phyloP scores from a whole-genome alignment of 2,329 filamentous ascomycete species.

The Fusarium penzigii region DNA sequence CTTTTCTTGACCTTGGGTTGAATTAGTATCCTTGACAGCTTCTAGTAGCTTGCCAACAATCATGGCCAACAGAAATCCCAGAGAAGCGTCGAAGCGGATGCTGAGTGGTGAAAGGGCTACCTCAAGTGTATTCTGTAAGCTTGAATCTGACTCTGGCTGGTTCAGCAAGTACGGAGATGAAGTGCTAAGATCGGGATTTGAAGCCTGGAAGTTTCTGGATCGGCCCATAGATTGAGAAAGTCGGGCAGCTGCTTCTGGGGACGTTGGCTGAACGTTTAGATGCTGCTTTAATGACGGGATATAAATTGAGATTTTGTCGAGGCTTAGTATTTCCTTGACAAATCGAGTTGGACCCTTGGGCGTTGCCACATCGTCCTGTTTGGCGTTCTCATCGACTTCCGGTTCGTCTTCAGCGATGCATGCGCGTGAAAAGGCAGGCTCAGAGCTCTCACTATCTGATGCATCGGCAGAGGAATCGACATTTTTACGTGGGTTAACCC shows the following conservation, averaged over 20 bases:
- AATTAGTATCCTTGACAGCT: slow-evolving; percentile 38
- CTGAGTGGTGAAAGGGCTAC: slow-evolving; percentile 53
- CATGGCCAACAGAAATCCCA: slow-evolving; percentile 56
- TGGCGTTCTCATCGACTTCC: slow-evolving; percentile 9
- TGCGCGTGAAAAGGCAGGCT: slow-evolving; percentile 31
- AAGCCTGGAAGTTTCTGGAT: slow-evolving; percentile 53
- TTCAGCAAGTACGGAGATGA: slow-evolving; percentile 9
- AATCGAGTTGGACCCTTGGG: slow-evolving; percentile 56
- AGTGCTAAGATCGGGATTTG: slow-evolving; percentile 60
- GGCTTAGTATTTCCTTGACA: slow-evolving; percentile 55
- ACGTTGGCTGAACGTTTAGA: slow-evolving; percentile 36
- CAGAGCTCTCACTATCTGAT: slow-evolving; percentile 29
- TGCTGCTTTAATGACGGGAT: slow-evolving; percentile 52
- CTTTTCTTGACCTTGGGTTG: slow-evolving; percentile 4
- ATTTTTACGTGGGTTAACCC: slow-evolving; percentile 9
- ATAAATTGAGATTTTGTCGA: slow-evolving; percentile 55
- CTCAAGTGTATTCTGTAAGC: slow-evolving; percentile 42
- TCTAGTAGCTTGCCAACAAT: slow-evolving; percentile 51
- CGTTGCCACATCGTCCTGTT: slow-evolving; percentile 46
- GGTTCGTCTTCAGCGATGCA: slow-evolving; percentile 20
- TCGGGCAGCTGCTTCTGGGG: slow-evolving; percentile 30
- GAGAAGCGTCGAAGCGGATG: slow-evolving; percentile 56
- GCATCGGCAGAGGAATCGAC: slow-evolving; percentile 8
- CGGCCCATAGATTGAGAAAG: slow-evolving; percentile 35
- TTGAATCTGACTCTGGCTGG: background rate